phyloP scores from a whole-genome alignment of 495 filamentous ascomycete species.

The Penicillium subrubescens region DNA sequence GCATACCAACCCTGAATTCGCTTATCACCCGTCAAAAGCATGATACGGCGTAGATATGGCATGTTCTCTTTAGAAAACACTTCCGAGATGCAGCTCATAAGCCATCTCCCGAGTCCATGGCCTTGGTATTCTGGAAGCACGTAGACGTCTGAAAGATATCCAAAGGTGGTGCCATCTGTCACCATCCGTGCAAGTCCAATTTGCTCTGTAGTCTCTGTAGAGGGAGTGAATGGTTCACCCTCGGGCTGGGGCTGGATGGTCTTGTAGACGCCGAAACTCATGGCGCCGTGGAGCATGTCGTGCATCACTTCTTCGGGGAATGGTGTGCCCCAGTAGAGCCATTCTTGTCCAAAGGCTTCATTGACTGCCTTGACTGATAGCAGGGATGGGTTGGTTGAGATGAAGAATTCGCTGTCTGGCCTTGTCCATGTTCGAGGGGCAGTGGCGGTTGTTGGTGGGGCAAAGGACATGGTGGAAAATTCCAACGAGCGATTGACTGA shows the following conservation, averaged over 20 bases:
- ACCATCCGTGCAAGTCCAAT: conserved; percentile 66
- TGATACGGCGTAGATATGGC: conserved; percentile 55
- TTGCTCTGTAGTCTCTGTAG: conserved; percentile 29
- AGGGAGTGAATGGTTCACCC: not conserved
- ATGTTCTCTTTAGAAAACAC: conserved; percentile 46
- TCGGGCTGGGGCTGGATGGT: conserved; percentile 1
- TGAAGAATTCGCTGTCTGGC: conserved; percentile 38
- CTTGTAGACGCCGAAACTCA: conserved; percentile 59
- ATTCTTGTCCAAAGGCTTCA: conserved; percentile 49
- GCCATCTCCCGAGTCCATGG: conserved; percentile 62
- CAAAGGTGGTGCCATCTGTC: conserved; percentile 67
- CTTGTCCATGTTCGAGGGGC: conserved; percentile 28
- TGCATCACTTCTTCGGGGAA: conserved; percentile 43
- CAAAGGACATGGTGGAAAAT: conserved; percentile 18
- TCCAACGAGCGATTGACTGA: not conserved
- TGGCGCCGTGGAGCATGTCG: conserved; percentile 50
- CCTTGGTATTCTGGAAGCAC: conserved; percentile 59
- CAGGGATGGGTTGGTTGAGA: conserved; percentile 53
- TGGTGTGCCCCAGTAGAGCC: conserved; percentile 57
- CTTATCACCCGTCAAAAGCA: conserved; percentile 48
- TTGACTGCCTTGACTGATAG: conserved; percentile 56
- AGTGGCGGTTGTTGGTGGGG: conserved; percentile 19
- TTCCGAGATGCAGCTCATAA: conserved; percentile 61
- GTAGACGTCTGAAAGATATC: conserved; percentile 75
- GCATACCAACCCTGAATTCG: conserved; percentile 48